A percentile compares a stretch with the other conserved stretches of the same genome.
Conservation (phyloP, 164 flowering plant genomes). For the Platanus orientalis region DNA sequence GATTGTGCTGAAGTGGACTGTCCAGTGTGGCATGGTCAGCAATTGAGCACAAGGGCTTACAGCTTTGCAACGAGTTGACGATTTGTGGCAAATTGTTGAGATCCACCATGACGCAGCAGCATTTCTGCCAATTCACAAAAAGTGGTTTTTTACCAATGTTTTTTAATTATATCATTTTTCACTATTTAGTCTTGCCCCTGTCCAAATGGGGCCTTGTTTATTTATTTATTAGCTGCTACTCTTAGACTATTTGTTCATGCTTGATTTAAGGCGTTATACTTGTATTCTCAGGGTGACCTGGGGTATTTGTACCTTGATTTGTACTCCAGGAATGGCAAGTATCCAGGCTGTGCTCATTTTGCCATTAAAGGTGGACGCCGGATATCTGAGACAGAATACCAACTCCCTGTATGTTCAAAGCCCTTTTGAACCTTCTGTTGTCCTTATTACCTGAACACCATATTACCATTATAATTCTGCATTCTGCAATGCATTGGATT, state of each 20-base stretch:
- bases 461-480: background rate
- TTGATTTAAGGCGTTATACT: slow-evolving; percentile 12
- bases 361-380: slow-evolving; percentile 88
- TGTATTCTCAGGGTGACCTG: slow-evolving; percentile 71
- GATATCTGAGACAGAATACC: slow-evolving; percentile 80
- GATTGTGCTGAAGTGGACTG: no score
- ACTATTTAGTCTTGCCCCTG: background rate
- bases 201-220: background rate
- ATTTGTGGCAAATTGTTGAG: no score
- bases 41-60: no score
- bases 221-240: background rate
- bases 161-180: background rate
- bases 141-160: background rate
- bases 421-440: slow-evolving; percentile 2
- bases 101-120: no score
- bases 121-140: no score
- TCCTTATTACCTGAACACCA: background rate
- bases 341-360: slow-evolving; percentile 96
- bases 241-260: slow-evolving; percentile 3
- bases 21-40: no score
- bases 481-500: background rate
- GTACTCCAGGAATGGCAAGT: slow-evolving; percentile 81
- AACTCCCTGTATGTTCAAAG: slow-evolving; percentile 77
- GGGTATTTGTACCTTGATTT: slow-evolving; percentile 93
- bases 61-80: no score